Evolutionary conservation across 495 filamentous ascomycete species (phyloP).

Genomic region (Copromyces sp.): DNA sequence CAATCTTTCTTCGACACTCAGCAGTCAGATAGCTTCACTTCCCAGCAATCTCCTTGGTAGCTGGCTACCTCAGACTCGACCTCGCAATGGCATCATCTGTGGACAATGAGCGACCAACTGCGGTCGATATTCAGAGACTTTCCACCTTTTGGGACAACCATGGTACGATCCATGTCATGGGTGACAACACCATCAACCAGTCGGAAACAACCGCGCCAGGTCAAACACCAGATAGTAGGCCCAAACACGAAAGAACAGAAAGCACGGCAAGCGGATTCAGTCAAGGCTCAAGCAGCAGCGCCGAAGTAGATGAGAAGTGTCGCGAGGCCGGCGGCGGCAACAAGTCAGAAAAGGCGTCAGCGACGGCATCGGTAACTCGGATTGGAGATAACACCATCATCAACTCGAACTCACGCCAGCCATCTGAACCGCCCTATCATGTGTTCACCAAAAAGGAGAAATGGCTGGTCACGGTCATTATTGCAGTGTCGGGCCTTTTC

Average conservation of each 20-base stretch:
- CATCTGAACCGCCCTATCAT: slow-evolving; percentile 9
- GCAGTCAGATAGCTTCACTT: neutral
- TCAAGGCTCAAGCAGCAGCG: neutral
- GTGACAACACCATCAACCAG: neutral
- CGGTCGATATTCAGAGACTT: neutral
- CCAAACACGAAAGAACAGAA: neutral
- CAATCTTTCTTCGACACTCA: neutral
- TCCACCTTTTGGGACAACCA: neutral
- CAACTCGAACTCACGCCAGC: neutral
- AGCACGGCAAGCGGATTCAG: neutral
- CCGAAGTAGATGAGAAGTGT: neutral
- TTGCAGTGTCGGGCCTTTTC: slow-evolving; percentile 29
- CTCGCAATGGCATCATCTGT: neutral
- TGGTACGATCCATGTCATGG: neutral
- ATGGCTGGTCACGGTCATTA: slow-evolving; percentile 26
- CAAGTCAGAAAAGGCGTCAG: neutral
- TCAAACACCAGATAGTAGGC: neutral
- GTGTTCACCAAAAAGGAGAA: slow-evolving; percentile 26
- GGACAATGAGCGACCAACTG: neutral
- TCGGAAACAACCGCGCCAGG: neutral
- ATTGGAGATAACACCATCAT: neutral
- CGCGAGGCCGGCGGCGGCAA: neutral
- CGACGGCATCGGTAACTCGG: neutral
- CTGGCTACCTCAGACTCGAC: neutral
- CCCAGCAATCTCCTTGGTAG: neutral